These are phyloP conservation scores for Trichoderma endophyticum DNA, from an alignment of 2,329 filamentous ascomycete genomes.

Conservation along the genomic window DNA sequence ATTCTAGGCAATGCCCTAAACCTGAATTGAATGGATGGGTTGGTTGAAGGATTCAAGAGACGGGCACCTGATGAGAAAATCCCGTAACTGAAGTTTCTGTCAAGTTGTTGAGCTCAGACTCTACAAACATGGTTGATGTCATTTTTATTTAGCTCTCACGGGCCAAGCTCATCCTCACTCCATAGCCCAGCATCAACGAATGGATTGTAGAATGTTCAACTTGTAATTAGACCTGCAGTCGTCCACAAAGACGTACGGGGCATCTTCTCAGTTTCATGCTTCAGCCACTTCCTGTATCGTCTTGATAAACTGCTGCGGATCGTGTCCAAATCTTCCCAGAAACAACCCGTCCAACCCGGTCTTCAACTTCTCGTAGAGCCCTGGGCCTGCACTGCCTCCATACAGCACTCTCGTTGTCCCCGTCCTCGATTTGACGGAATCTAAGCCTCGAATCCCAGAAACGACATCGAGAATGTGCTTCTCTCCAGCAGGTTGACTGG, in stretches of 20 bases:
- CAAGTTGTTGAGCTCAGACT: not conserved
- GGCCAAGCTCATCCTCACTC: not conserved
- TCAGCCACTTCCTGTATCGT: constrained; percentile 69
- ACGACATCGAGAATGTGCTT: constrained; percentile 72
- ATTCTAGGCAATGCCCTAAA: not conserved
- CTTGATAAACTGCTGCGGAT: constrained; percentile 66
- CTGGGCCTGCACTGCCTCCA: constrained; percentile 78
- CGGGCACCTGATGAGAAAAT: not conserved
- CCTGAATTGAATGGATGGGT: not conserved
- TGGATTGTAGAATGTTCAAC: not conserved
- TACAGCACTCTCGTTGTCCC: constrained; percentile 70
- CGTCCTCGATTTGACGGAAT: constrained; percentile 48
- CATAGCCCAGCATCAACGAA: not conserved
- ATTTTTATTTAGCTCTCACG: not conserved
- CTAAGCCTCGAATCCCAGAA: constrained; percentile 55
- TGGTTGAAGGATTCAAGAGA: not conserved
- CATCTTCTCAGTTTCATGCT: constrained; percentile 25
- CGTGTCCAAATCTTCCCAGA: constrained; percentile 76
- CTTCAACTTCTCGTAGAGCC: constrained; percentile 65
- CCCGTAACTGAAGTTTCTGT: not conserved
- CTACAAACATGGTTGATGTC: not conserved
- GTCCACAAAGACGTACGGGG: not conserved
- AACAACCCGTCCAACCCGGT: constrained; percentile 76
- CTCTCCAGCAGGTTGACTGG: constrained; percentile 65
- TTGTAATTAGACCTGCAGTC: not conserved